Base-by-base conservation (phyloP, 306 rosid genomes). In the Prunus mume region DNA sequence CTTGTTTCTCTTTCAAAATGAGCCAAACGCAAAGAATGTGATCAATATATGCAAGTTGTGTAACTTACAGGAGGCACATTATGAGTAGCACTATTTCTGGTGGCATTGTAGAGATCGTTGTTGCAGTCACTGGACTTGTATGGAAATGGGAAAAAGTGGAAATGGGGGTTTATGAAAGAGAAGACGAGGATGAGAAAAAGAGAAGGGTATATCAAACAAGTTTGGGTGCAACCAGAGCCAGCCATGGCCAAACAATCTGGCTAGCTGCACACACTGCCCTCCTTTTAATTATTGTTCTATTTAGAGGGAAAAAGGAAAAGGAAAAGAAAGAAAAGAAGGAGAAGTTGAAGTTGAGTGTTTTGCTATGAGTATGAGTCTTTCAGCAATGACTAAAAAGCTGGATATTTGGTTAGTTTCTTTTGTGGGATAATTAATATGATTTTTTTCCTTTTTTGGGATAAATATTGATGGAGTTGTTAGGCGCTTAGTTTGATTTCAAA, bases 101-200 rank as follows among this genome's bases (percentile, higher is more conserved):
- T 45, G 43, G 47, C 76, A 19, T 10, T 58, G 62, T 32, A 34
- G 54, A 45, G 50, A 67, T 20, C 19, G 12, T 12, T 19, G n/a
- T 13, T 41, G 58, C 49, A 50, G 6, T 18, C 3, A 2, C 11
- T 24, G 51, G 14, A 9, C 15, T 8, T 45, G 45, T 54, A 68
- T 9, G 77, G 47, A 50, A 72, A 70, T 17, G 70, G 17, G 8
- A 66, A 18, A 54, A 72, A 72, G 24, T 60, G n/a, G 12, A 65
- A 72, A 17, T 63, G 76, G 56, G 70, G 69, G 57, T 75, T 75
- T 24, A 79, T 41, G 77, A 34, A 76, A 62, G 75, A 64, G 77
- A 80, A 82, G 41, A 85, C 30, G 43, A 85, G 65, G 69, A 85
- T 68, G 80, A 87, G 76, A 72, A 84, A 47, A 30, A 87, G 61